These are phyloP conservation scores for Aurifilum marmelostoma DNA, from an alignment of 2,329 filamentous ascomycete genomes.

Conservation along the genomic window DNA sequence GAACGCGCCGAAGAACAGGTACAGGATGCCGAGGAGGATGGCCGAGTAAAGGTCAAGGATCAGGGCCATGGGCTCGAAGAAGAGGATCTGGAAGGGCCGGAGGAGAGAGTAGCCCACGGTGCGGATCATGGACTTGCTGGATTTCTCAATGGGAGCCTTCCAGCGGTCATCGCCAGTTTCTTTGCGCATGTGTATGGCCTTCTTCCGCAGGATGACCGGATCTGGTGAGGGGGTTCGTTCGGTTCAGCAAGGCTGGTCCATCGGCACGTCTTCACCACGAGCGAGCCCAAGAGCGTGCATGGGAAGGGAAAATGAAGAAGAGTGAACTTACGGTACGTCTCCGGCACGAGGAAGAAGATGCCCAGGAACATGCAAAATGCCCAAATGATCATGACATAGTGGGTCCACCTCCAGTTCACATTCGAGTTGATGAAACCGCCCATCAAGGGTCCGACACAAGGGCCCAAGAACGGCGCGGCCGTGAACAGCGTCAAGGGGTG, in stretches of 20 bases:
- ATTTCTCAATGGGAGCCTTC: constrained; percentile 76
- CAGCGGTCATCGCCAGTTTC: constrained; percentile 79
- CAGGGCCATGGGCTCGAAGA: constrained; percentile 84
- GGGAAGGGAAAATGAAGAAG: neutral
- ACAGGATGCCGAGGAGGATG: constrained; percentile 83
- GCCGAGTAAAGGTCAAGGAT: constrained; percentile 82
- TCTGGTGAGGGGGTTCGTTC: constrained; percentile 41
- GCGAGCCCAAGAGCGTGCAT: no score
- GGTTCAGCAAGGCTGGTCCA: neutral
- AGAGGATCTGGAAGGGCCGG: constrained; percentile 78
- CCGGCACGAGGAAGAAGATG: constrained; percentile 76
- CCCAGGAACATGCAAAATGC: constrained; percentile 63
- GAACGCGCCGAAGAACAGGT: constrained; percentile 91
- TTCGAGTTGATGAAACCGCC: constrained; percentile 85
- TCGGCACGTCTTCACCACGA: no score
- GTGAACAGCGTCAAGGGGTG: constrained; percentile 84
- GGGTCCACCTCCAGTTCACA: constrained; percentile 77
- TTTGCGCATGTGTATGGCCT: constrained; percentile 70
- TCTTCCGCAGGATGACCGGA: constrained; percentile 71
- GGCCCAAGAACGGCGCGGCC: constrained; percentile 65
- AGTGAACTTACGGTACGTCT: constrained; percentile 72
- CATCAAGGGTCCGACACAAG: constrained; percentile 61
- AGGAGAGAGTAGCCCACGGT: constrained; percentile 64
- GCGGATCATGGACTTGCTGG: constrained; percentile 65
- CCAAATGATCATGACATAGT: constrained; percentile 87